Conservation (phyloP, 2,329 filamentous ascomycete species). For the Sporothrix luriei region DNA sequence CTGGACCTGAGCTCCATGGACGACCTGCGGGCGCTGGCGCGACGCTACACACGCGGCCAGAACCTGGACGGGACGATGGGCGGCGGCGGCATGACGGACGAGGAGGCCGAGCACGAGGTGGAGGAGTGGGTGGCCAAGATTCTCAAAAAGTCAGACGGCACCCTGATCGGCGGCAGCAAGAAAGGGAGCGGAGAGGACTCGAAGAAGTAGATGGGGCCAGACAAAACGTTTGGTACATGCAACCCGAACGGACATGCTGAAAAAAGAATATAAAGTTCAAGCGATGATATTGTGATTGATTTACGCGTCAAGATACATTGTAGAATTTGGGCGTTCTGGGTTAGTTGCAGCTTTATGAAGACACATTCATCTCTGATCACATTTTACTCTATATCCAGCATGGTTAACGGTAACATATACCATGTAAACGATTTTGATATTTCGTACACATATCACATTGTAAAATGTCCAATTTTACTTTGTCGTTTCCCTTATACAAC, state of each 20-base stretch:
- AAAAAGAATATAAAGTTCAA: too few species aligned
- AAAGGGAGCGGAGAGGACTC: constrained; percentile 36
- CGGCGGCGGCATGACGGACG: constrained; percentile 42
- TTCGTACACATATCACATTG: neutral
- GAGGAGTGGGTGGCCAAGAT: constrained; percentile 64
- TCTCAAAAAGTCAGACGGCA: constrained; percentile 55
- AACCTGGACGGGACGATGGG: neutral
- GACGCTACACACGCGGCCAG: constrained; percentile 43
- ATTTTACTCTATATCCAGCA: too few species aligned
- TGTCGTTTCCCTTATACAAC: neutral
- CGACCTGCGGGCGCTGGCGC: constrained; percentile 62
- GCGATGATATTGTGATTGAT: neutral
- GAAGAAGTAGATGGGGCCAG: constrained; percentile 4
- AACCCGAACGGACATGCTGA: neutral
- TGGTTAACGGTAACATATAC: too few species aligned
- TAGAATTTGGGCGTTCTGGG: constrained; percentile 1
- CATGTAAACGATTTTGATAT: neutral
- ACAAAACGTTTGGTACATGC: neutral
- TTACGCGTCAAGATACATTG: neutral
- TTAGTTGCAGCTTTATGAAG: neutral
- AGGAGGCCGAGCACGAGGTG: constrained; percentile 61
- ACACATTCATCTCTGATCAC: constrained; percentile 2
- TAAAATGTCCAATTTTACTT: neutral
- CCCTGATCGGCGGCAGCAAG: constrained; percentile 44
- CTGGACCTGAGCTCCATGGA: constrained; percentile 73